Base-by-base conservation (phyloP, 768 basidiomycete species). In the Nidula microcarpa region DNA sequence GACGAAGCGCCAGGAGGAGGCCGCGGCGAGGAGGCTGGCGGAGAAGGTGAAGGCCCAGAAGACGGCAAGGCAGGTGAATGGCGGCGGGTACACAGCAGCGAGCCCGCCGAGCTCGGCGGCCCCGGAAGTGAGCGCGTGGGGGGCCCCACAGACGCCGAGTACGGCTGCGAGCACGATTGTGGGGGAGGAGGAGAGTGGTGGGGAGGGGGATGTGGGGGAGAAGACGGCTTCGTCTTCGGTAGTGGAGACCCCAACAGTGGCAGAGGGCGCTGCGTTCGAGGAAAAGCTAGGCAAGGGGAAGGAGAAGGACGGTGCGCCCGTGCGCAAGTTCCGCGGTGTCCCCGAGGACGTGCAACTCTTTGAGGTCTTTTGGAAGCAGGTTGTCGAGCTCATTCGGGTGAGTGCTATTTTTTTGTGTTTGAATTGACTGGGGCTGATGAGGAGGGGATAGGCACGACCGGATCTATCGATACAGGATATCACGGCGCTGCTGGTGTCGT, bases 291-390 rank as follows among this genome's bases (percentile, higher is more conserved):
- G 68, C 14, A 84, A 84, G 63, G 85, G 79, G 37, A 87, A 87
- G 61, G 83, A 78, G 52, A 83, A 78, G 67, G 89, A 84, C 46
- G 74, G 67, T 0, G 55, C 68, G 11, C 71, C 77, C 43, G 79
- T 85, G 35, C 83, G 79, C 62, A 97, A 95, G 69, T 98, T 97
- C 75, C 77, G 97, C 67, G 97, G 97, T 16, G 86, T 98, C 43
- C 97, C 97, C 6, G 91, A 94, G 65, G 81, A 98, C 58, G 97
- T 97, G 18, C 91, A 89, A 64, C 71, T 99, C 49, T 99, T 99
- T 57, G 97, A 99, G 65, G 94, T 98, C 9, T 99, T 98, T 67
- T 99, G 97, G 96, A 87, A 90, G 57, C 97, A 99, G 67, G 93
- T 98, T 5, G 95, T 98, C 9, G 89, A 97, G 66, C 82, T 99